Evolutionary conservation across 2,329 filamentous ascomycete genomes (phyloP).

Genomic region (Fusarium nisikadoi): DNA sequence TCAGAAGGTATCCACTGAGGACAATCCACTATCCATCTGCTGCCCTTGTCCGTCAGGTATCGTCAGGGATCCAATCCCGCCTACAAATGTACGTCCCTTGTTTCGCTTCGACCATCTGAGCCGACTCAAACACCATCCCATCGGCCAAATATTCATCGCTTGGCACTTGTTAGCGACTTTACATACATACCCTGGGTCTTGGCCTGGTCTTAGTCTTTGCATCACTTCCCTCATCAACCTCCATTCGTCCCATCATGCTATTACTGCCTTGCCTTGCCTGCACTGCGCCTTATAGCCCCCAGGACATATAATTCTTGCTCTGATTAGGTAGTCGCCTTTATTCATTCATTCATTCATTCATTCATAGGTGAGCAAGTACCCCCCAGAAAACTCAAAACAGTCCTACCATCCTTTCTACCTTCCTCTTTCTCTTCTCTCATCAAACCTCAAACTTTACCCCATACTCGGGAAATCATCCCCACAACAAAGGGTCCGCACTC

Average conservation of each 20-base stretch:
- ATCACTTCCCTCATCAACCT: slow-evolving; percentile 16
- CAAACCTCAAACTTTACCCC: slow-evolving; percentile 37
- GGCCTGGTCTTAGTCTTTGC: slow-evolving; percentile 31
- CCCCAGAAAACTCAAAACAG: slow-evolving; percentile 5
- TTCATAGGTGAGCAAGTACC: slow-evolving; percentile 9
- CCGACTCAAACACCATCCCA: slow-evolving; percentile 42
- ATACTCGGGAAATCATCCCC: slow-evolving; percentile 42
- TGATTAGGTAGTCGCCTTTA: neutral
- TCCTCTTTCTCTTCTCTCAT: slow-evolving; percentile 19
- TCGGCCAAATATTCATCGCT: slow-evolving; percentile 45
- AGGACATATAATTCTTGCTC: slow-evolving; percentile 13
- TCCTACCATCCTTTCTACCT: slow-evolving; percentile 2
- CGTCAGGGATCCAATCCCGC: slow-evolving; percentile 40
- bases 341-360: slow-evolving; percentile 4
- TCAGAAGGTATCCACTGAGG: neutral
- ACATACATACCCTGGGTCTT: slow-evolving; percentile 19
- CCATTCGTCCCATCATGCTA: neutral
- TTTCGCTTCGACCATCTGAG: slow-evolving; percentile 41
- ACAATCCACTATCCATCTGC: neutral
- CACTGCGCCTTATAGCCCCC: slow-evolving; percentile 14
- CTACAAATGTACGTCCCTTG: slow-evolving; percentile 32
- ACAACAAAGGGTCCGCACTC: slow-evolving; percentile 38
- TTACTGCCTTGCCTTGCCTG: slow-evolving; percentile 1
- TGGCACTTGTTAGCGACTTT: slow-evolving; percentile 37
- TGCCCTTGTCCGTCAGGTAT: slow-evolving; percentile 26